Evolutionary conservation across 2,329 filamentous ascomycete genomes (phyloP).

Genomic region (Aspergillus niger): DNA sequence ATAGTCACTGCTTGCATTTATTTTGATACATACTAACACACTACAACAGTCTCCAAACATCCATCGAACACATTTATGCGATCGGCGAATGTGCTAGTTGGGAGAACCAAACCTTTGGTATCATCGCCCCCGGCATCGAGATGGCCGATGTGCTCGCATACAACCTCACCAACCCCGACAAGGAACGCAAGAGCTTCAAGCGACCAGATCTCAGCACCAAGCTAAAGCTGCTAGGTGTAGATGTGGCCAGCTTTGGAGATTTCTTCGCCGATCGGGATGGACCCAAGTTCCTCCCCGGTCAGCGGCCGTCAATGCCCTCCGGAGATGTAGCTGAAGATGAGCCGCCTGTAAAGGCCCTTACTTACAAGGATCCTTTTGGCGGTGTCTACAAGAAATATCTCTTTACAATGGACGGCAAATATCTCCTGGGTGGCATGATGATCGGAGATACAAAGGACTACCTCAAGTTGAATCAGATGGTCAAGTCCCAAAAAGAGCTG

Average conservation of each 20-base stretch:
- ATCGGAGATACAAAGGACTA: constrained; percentile 91
- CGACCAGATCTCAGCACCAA: constrained; percentile 88
- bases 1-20: not conserved
- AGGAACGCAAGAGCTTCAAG: constrained; percentile 71
- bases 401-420: constrained; percentile 86
- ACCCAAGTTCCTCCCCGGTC: constrained; percentile 70
- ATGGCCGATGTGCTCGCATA: constrained; percentile 92
- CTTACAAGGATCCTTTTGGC: constrained; percentile 84
- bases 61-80: constrained; percentile 72
- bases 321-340: constrained; percentile 42
- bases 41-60: constrained; percentile 63
- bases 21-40: constrained; percentile 2
- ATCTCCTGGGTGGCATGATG: constrained; percentile 94
- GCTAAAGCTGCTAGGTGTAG: constrained; percentile 83
- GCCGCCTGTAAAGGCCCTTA: constrained; percentile 75
- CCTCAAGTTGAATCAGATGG: constrained; percentile 82
- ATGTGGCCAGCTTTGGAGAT: constrained; percentile 90
- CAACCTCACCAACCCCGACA: constrained; percentile 80
- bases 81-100: constrained; percentile 91
- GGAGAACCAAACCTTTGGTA: constrained; percentile 81
- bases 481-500: constrained; percentile 77
- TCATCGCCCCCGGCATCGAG: constrained; percentile 86
- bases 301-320: constrained; percentile 42
- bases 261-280: constrained; percentile 90
- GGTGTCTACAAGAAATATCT: constrained; percentile 93